phyloP scores from a whole-genome alignment of 2,329 filamentous ascomycete species.

The Xylariales sp. region DNA sequence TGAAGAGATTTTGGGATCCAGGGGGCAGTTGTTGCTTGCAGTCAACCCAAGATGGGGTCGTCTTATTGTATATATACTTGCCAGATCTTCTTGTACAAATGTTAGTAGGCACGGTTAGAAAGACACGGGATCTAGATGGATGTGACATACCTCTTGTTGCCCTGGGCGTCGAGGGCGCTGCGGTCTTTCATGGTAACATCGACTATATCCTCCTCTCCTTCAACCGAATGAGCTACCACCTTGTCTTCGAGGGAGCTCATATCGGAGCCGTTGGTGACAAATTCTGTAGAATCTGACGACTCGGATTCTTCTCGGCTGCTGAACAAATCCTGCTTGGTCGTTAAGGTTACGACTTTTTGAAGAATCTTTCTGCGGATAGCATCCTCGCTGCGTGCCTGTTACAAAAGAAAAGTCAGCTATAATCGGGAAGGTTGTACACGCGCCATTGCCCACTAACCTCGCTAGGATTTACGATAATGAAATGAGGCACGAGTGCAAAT shows the following conservation, averaged over 20 bases:
- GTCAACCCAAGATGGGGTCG: constrained; percentile 49
- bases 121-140: too few relatives aligned
- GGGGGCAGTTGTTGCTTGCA: constrained; percentile 55
- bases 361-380: constrained; percentile 76
- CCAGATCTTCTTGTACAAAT: constrained; percentile 13
- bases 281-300: constrained; percentile 53
- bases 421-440: not conserved
- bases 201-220: constrained; percentile 86
- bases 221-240: constrained; percentile 72
- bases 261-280: constrained; percentile 63
- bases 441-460: too few relatives aligned
- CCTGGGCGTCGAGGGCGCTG: constrained; percentile 12
- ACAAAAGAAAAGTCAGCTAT: constrained; percentile 15
- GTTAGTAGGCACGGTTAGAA: too few relatives aligned
- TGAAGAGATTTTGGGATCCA: constrained; percentile 68
- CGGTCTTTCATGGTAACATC: constrained; percentile 80
- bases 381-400: constrained; percentile 55
- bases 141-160: too few relatives aligned
- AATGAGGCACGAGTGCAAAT: constrained; percentile 46
- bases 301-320: constrained; percentile 42
- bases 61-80: constrained; percentile 40
- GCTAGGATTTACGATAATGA: constrained; percentile 60
- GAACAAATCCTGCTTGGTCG: constrained; percentile 66
- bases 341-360: constrained; percentile 69
- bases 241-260: constrained; percentile 65